Conservation (phyloP, 768 basidiomycete genomes). For the Baorangia bicolor region DNA sequence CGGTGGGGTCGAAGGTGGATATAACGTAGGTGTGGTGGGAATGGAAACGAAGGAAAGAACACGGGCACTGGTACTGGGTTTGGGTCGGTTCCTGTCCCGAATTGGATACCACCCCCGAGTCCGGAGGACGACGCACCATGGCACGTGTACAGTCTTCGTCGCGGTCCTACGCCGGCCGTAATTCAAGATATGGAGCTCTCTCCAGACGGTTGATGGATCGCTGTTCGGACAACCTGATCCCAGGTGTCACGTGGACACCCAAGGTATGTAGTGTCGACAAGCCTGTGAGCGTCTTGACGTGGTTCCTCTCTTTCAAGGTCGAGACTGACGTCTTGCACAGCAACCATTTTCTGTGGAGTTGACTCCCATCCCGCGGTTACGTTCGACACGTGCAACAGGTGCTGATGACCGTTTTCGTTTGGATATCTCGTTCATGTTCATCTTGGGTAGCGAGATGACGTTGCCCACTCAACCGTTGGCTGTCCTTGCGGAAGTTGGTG, state of each 20-base stretch:
- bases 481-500: too few species aligned
- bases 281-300: constrained; percentile 35
- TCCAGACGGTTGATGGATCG: constrained; percentile 65
- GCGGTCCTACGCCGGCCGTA: constrained; percentile 67
- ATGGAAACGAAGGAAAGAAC: constrained; percentile 1
- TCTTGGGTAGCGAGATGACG: constrained; percentile 34
- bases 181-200: constrained; percentile 49
- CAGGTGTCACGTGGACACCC: constrained; percentile 56
- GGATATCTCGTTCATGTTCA: constrained; percentile 57
- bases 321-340: constrained; percentile 28
- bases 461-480: too few species aligned
- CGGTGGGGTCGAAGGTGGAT: background rate
- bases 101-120: background rate
- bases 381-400: constrained; percentile 31
- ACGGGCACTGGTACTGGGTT: background rate
- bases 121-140: constrained; percentile 34
- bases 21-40: background rate
- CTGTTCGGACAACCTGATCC: constrained; percentile 63
- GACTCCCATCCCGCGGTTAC: constrained; percentile 55
- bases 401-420: constrained; percentile 31
- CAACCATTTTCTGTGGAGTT: constrained; percentile 55
- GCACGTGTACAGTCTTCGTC: constrained; percentile 65
- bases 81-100: background rate
- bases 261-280: constrained; percentile 53
- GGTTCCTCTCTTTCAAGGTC: background rate